Evolutionary conservation across 495 filamentous ascomycete species (phyloP), one percentile per base, ranked within the genome.

Genomic region (Acidiella bohemica): DNA sequence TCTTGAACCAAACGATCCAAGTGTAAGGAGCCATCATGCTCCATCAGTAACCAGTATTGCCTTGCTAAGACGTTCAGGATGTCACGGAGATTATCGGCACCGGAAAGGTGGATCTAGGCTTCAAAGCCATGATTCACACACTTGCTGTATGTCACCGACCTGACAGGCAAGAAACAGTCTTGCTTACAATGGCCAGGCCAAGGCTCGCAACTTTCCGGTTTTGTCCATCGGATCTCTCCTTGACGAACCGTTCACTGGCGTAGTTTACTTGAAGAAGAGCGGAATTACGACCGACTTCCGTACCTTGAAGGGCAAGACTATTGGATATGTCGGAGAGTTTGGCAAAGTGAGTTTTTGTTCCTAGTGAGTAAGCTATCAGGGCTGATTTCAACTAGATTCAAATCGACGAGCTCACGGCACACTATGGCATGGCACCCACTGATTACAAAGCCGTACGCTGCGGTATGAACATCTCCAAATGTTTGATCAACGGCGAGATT

Each of bases 121-220:
- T 80, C 67, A 81, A 81, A 56, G 76, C 77, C 42, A 80, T 81
- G 77, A 81, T 80, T 50, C 76, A 81, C 53, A 80, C 76, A 19
- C 65, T 80, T 41, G 75, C 75, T 36, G 36, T 36, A 36, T 22
- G 33, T 36, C 4, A 8, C 5, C 19, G 20, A 8, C 7, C 6
- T 5, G 19, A 18, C 20, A 5, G 33, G 20, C 8, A 20, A 20
- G 16, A 5, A 19, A 9, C 4, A 4, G 8, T 18, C 4, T 21
- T 36, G 33, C 5, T 36, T 8, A 36, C 5, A 36, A n/a, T 36
- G 6, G 19, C 19, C 28, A 39, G 69, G 73, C 75, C 49, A 80
- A 80, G 60, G 76, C 76, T 42, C 76, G 76, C 49, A 61, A 68
- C 64, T 81, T 78, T 59, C 76, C 76, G 1, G 72, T 80, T 41